phyloP scores from a whole-genome alignment of 2,329 filamentous ascomycete genomes.

The Xylaria sp. region DNA sequence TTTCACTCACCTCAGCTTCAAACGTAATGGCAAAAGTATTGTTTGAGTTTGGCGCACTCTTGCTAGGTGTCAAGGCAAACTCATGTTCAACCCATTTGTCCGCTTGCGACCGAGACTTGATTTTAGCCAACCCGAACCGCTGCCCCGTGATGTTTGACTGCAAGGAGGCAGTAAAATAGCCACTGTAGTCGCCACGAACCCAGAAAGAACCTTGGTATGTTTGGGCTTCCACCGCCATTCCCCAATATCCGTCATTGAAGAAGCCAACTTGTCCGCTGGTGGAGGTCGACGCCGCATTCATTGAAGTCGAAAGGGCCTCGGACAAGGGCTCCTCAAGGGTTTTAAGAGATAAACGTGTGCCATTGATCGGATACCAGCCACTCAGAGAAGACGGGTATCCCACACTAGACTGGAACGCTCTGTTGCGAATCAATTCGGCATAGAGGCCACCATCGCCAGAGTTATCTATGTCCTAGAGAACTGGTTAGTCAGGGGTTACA shows the following conservation, averaged over 20 bases:
- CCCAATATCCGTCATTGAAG: slow-evolving; percentile 67
- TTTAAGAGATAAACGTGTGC: slow-evolving; percentile 59
- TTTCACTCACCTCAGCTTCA: slow-evolving; percentile 52
- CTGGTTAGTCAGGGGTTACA: slow-evolving; percentile 35
- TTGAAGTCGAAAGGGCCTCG: slow-evolving; percentile 61
- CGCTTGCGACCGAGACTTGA: slow-evolving; percentile 56
- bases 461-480: slow-evolving; percentile 69
- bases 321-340: slow-evolving; percentile 62
- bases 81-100: slow-evolving; percentile 64
- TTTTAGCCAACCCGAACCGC: slow-evolving; percentile 58
- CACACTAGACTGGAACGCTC: slow-evolving; percentile 71
- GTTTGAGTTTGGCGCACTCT: slow-evolving; percentile 63
- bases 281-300: slow-evolving; percentile 56
- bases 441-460: slow-evolving; percentile 79
- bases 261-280: slow-evolving; percentile 57
- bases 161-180: slow-evolving; percentile 60
- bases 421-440: slow-evolving; percentile 75
- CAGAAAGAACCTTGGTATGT: slow-evolving; percentile 65
- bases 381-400: slow-evolving; percentile 56
- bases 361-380: slow-evolving; percentile 59
- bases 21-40: slow-evolving; percentile 68
- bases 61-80: slow-evolving; percentile 56
- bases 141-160: slow-evolving; percentile 58
- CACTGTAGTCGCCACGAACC: slow-evolving; percentile 61
- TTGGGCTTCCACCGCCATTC: slow-evolving; percentile 62